These are phyloP conservation scores for Phalaenopsis hybrid DNA, from an alignment of 116 monocot genomes.

Conservation along the genomic window DNA sequence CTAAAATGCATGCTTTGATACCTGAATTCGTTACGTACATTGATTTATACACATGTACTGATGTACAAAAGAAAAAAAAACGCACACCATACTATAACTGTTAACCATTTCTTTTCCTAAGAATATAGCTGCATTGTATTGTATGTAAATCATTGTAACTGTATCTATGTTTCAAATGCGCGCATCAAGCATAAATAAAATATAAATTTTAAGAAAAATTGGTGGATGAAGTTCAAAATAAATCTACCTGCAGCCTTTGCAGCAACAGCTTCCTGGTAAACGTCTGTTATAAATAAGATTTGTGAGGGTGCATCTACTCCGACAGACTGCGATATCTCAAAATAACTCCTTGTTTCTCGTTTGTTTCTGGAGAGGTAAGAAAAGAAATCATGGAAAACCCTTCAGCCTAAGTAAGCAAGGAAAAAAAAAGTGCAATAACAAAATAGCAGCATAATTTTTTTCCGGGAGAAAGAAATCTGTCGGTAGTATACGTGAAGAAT, in stretches of 20 bases:
- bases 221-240: too few species aligned
- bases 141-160: too few species aligned
- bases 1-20: too few species aligned
- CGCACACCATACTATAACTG: too few species aligned
- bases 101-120: too few species aligned
- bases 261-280: slow-evolving; percentile 85
- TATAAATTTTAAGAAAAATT: too few species aligned
- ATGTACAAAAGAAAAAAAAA: too few species aligned
- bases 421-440: not conserved
- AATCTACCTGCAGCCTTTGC: slow-evolving; percentile 70
- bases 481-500: not conserved
- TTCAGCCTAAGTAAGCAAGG: not conserved
- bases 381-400: not conserved
- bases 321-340: slow-evolving; percentile 68
- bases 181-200: too few species aligned
- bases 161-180: too few species aligned
- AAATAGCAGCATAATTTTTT: not conserved
- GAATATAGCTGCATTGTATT: too few species aligned
- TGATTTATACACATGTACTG: too few species aligned
- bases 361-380: slow-evolving; percentile 51
- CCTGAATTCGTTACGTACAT: too few species aligned
- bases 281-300: slow-evolving; percentile 82
- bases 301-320: slow-evolving; percentile 76
- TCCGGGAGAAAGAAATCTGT: not conserved
- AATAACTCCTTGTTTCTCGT: slow-evolving; percentile 70